Conservation (phyloP, 83 land plant species). For the Picea mariana region DNA sequence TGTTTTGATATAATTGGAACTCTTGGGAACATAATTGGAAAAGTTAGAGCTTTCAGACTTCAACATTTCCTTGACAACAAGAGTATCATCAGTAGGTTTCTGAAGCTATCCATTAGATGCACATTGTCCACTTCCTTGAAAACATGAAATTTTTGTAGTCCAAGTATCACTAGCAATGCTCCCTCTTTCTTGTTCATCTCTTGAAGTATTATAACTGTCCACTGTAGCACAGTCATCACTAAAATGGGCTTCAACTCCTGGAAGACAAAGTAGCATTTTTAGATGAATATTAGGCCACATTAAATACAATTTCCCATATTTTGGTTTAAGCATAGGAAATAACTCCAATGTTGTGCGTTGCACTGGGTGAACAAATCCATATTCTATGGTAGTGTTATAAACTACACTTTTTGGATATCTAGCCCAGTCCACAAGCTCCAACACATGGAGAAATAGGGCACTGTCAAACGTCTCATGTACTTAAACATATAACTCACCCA, state of each 20-base stretch:
- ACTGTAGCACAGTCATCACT: neutral
- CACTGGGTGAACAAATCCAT: slow-evolving; percentile 57
- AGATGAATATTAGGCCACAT: slow-evolving; percentile 68
- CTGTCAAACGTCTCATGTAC: slow-evolving; percentile 69
- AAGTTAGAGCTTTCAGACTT: neutral
- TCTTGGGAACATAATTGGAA: slow-evolving; percentile 19
- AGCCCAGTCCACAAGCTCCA: slow-evolving; percentile 47
- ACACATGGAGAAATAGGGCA: slow-evolving; percentile 56
- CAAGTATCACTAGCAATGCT: neutral
- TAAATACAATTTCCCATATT: slow-evolving; percentile 41
- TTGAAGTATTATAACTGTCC: neutral
- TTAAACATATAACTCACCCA: slow-evolving; percentile 78
- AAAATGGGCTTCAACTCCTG: slow-evolving; percentile 23
- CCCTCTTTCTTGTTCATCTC: neutral
- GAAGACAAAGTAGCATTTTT: slow-evolving; percentile 66
- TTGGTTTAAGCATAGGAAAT: slow-evolving; percentile 72
- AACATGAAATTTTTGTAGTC: neutral
- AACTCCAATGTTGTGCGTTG: slow-evolving; percentile 79
- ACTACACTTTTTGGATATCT: slow-evolving; percentile 36
- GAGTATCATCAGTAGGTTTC: neutral
- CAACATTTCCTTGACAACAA: neutral
- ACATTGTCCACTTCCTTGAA: slow-evolving; percentile 2
- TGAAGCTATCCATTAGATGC: neutral
- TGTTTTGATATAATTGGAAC: slow-evolving; percentile 1
- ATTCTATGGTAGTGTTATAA: slow-evolving; percentile 41